phyloP scores from a whole-genome alignment of 345 rosid genomes.

The Cochlearia excelsa region DNA sequence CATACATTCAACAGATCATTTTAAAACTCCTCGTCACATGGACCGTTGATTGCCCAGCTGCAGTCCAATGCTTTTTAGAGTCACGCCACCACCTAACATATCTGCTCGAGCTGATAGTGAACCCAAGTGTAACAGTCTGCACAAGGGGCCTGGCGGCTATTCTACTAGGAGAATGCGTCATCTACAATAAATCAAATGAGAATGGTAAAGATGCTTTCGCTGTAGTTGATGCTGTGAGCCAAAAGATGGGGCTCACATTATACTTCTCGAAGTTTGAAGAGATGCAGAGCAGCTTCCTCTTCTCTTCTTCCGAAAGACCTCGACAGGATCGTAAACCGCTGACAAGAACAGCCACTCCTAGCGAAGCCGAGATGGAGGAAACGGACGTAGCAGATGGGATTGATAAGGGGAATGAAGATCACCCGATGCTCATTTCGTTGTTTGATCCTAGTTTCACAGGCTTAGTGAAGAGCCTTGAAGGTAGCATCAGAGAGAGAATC shows the following conservation, averaged over 20 bases:
- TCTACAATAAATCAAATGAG: slow-evolving; percentile 69
- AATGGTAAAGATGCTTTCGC: slow-evolving; percentile 73
- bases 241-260: slow-evolving; percentile 82
- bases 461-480: slow-evolving; percentile 60
- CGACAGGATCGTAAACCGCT: slow-evolving; percentile 51
- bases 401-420: slow-evolving; percentile 59
- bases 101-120: slow-evolving; percentile 74
- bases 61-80: slow-evolving; percentile 84
- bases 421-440: slow-evolving; percentile 57
- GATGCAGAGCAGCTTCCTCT: slow-evolving; percentile 75
- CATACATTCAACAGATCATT: slow-evolving; percentile 67
- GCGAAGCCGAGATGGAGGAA: slow-evolving; percentile 79
- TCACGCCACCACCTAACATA: slow-evolving; percentile 80
- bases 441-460: slow-evolving; percentile 56
- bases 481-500: slow-evolving; percentile 59
- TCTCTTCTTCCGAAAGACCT: slow-evolving; percentile 57
- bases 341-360: slow-evolving; percentile 79
- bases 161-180: slow-evolving; percentile 79
- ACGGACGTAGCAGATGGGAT: slow-evolving; percentile 46
- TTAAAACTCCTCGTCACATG: slow-evolving; percentile 88
- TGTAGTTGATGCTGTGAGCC: slow-evolving; percentile 79
- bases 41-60: slow-evolving; percentile 77
- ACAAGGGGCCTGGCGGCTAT: slow-evolving; percentile 76
- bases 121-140: slow-evolving; percentile 62
- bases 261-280: slow-evolving; percentile 81